phyloP scores from a whole-genome alignment of 768 basidiomycete species.

The Leccinum variicolor region DNA sequence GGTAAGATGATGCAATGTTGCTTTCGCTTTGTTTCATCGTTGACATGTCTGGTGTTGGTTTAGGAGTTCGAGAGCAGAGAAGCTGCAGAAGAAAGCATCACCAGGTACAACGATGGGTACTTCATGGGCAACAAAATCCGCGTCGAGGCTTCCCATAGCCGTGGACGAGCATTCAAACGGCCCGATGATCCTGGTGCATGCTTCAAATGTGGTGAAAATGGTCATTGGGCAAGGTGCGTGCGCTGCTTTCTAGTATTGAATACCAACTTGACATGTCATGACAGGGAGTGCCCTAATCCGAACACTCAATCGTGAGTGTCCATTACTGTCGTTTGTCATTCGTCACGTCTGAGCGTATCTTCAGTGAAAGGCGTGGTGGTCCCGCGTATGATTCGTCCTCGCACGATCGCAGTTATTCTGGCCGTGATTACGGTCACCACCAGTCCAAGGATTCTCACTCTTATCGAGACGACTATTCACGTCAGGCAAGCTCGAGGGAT shows the following conservation, averaged over 20 bases:
- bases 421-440: slow-evolving; percentile 49
- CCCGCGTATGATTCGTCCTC: slow-evolving; percentile 47
- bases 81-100: slow-evolving; percentile 83
- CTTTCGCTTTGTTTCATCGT: not conserved
- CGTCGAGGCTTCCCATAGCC: slow-evolving; percentile 82
- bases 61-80: slow-evolving; percentile 83
- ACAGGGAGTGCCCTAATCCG: slow-evolving; percentile 70
- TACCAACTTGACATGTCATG: slow-evolving; percentile 1
- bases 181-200: slow-evolving; percentile 86
- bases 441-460: slow-evolving; percentile 36
- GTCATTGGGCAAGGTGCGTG: slow-evolving; percentile 85
- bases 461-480: slow-evolving; percentile 56
- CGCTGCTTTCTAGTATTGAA: not conserved
- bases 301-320: slow-evolving; percentile 46
- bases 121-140: slow-evolving; percentile 94
- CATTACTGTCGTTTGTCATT: not conserved
- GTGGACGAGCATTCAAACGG: slow-evolving; percentile 76
- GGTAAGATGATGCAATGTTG: slow-evolving; percentile 43
- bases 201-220: slow-evolving; percentile 81
- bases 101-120: slow-evolving; percentile 83
- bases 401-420: slow-evolving; percentile 53
- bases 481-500: slow-evolving; percentile 45
- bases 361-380: slow-evolving; percentile 35
- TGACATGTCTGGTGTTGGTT: not conserved
- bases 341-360: slow-evolving; percentile 3